Evolutionary conservation across 495 filamentous ascomycete genomes (phyloP).

Genomic region (Xylaria cubensis): DNA sequence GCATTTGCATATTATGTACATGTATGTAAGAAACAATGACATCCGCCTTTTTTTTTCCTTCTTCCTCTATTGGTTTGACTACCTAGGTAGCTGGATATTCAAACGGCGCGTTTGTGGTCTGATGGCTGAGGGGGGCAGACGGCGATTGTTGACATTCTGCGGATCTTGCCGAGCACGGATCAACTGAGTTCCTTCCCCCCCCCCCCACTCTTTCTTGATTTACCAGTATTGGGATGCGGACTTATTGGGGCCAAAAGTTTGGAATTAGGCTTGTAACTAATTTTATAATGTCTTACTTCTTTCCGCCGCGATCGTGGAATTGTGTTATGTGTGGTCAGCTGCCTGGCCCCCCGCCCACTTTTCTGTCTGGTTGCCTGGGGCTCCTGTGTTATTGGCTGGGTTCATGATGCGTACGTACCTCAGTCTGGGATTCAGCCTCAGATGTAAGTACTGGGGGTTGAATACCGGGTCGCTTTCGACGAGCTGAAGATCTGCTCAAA

Average conservation of each 20-base stretch:
- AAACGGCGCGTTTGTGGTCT: not conserved
- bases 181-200: not conserved
- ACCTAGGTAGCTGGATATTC: not conserved
- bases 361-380: not conserved
- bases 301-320: not conserved
- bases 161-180: constrained; percentile 6
- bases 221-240: not conserved
- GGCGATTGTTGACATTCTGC: not conserved
- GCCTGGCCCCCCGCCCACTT: not conserved
- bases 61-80: not conserved
- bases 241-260: not conserved
- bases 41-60: not conserved
- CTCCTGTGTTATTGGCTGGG: not conserved
- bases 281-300: not conserved
- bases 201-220: not conserved
- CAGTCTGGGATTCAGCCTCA: not conserved
- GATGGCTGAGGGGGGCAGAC: not conserved
- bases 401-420: not conserved
- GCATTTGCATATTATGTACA: not conserved
- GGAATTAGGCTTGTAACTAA: not conserved
- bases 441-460: not conserved
- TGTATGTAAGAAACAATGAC: not conserved
- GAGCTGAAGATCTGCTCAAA: too few species aligned
- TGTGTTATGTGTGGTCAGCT: not conserved
- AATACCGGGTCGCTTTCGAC: too few species aligned